Conservation (phyloP, 2,329 filamentous ascomycete genomes). For the Cadophora sp. region DNA sequence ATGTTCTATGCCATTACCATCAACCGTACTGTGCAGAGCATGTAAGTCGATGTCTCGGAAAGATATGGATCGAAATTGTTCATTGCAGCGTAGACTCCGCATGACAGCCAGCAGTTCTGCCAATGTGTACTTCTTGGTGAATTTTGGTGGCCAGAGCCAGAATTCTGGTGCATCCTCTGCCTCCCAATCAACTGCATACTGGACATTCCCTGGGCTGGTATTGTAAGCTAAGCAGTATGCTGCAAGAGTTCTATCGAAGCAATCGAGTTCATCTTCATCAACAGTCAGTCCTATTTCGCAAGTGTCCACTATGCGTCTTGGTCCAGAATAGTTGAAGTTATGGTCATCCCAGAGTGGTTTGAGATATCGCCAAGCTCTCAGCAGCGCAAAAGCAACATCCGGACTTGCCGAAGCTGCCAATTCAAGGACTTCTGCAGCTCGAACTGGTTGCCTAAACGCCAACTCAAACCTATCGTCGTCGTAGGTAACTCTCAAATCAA, state of each 20-base stretch:
- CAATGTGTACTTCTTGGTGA: conserved; percentile 60
- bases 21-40: conserved; percentile 65
- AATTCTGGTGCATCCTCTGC: conserved; percentile 74
- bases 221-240: conserved; percentile 75
- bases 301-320: conserved; percentile 59
- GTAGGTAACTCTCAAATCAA: conserved; percentile 63
- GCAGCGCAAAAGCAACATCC: conserved; percentile 68
- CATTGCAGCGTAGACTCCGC: conserved; percentile 73
- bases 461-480: conserved; percentile 72
- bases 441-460: conserved; percentile 65
- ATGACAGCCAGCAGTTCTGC: conserved; percentile 74
- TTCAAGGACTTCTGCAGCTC: conserved; percentile 60
- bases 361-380: conserved; percentile 66
- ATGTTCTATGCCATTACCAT: conserved; percentile 65
- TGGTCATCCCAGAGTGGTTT: conserved; percentile 70
- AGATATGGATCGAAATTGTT: conserved; percentile 71
- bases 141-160: conserved; percentile 63
- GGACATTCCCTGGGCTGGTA: conserved; percentile 67
- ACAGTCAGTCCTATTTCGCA: conserved; percentile 51
- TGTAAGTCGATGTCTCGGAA: conserved; percentile 71
- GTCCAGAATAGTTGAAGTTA: conserved; percentile 67
- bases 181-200: conserved; percentile 65
- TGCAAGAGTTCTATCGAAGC: conserved; percentile 70
- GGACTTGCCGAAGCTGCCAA: conserved; percentile 68
- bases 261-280: conserved; percentile 64